These are phyloP conservation scores for Excoecaria cochinchinensis DNA, from an alignment of 345 rosid genomes.

Conservation along the genomic window DNA sequence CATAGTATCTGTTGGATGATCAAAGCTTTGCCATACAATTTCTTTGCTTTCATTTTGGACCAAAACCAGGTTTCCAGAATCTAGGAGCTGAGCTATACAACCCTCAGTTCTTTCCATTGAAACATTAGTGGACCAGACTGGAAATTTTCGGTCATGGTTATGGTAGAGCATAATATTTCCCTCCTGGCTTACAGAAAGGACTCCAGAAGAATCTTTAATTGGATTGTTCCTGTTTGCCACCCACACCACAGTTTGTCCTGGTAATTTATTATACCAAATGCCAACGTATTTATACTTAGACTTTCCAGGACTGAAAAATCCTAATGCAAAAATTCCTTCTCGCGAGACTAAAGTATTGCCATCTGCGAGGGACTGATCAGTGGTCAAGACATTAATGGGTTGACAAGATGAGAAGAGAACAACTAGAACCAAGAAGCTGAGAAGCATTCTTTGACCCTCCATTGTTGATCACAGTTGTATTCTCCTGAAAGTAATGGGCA, in stretches of 20 bases:
- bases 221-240: constrained; percentile 20
- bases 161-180: background rate
- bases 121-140: constrained; percentile 15
- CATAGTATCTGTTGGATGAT: constrained; percentile 18
- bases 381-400: background rate
- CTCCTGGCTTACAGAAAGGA: background rate
- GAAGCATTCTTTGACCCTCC: background rate
- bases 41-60: background rate
- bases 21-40: constrained; percentile 23
- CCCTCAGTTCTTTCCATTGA: background rate
- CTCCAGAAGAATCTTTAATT: constrained; percentile 13
- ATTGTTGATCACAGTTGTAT: background rate
- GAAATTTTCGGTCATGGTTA: background rate
- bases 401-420: background rate
- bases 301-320: constrained; percentile 15
- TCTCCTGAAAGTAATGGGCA: background rate
- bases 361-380: background rate
- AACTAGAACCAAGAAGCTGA: background rate
- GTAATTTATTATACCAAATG: constrained; percentile 15
- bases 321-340: background rate
- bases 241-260: constrained; percentile 16
- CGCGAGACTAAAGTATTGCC: constrained; percentile 1
- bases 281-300: constrained; percentile 12
- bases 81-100: constrained; percentile 1
- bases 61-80: constrained; percentile 17